phyloP scores from a whole-genome alignment of 495 filamentous ascomycete genomes.

The Hyaloscypha bicolor region DNA sequence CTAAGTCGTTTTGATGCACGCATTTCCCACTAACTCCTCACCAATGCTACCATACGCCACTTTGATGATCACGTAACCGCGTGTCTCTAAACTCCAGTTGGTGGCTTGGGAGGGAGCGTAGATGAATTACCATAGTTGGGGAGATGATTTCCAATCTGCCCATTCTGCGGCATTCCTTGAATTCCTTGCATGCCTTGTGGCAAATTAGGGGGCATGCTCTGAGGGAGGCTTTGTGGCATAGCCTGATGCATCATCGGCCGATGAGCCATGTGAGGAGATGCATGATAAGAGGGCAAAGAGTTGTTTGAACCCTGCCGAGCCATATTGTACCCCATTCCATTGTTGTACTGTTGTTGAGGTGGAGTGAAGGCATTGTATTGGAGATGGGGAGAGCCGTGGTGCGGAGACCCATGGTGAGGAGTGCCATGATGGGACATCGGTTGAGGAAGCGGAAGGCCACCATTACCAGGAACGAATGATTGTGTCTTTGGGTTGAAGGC shows the following conservation, averaged over 20 bases:
- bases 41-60: conserved; percentile 38
- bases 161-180: conserved; percentile 24
- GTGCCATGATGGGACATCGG: conserved; percentile 41
- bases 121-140: conserved; percentile 58
- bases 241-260: conserved; percentile 34
- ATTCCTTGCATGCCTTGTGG: conserved; percentile 21
- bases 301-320: conserved; percentile 55
- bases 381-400: conserved; percentile 36
- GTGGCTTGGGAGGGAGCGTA: conserved; percentile 58
- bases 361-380: conserved; percentile 35
- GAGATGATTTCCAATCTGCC: conserved; percentile 42
- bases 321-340: conserved; percentile 51
- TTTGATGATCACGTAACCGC: conserved; percentile 21
- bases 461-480: conserved; percentile 74
- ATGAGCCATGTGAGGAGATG: conserved; percentile 34
- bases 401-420: conserved; percentile 35
- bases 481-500: conserved; percentile 93
- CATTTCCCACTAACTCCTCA: conserved; percentile 35
- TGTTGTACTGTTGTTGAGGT: conserved; percentile 41
- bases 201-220: conserved; percentile 19
- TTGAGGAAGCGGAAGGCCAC: conserved; percentile 45
- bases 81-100: conserved; percentile 34
- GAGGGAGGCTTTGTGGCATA: conserved; percentile 29
- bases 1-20: conserved; percentile 30
- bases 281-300: conserved; percentile 46